Evolutionary conservation across 208 protist species (phyloP).

Genomic region (Strigomonas culicis): DNA sequence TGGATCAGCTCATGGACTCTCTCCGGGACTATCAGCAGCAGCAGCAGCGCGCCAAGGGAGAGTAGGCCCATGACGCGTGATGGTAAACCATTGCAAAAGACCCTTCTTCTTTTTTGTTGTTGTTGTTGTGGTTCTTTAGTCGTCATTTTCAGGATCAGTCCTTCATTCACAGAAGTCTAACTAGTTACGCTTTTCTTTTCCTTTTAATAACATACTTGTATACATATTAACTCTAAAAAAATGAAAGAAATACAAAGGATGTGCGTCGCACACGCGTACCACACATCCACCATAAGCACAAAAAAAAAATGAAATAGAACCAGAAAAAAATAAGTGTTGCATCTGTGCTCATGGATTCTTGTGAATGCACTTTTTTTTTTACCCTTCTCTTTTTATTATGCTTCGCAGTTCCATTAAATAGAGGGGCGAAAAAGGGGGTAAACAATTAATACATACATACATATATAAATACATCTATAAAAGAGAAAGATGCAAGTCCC

Average conservation of each 20-base stretch:
- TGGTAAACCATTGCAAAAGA: neutral
- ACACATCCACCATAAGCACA: neutral
- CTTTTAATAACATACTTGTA: neutral
- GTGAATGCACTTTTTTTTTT: neutral
- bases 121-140: constrained; percentile 5
- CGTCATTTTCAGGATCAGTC: no score
- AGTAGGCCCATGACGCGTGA: neutral
- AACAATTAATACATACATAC: constrained; percentile 6
- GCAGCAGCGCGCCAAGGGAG: constrained; percentile 39
- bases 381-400: constrained; percentile 14
- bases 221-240: neutral
- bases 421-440: neutral
- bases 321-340: no score
- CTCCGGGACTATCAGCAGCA: constrained; percentile 72
- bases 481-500: constrained; percentile 24
- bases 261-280: no score
- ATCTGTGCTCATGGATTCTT: neutral
- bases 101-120: constrained; percentile 7
- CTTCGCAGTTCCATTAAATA: constrained; percentile 8
- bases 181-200: neutral
- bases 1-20: constrained; percentile 77
- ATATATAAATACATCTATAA: neutral
- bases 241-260: no score
- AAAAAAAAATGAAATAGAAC: constrained; percentile 7
- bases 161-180: no score